Base-by-base conservation (phyloP, 192 early-diverging fungal genomes). In the Mortierella alpina region DNA sequence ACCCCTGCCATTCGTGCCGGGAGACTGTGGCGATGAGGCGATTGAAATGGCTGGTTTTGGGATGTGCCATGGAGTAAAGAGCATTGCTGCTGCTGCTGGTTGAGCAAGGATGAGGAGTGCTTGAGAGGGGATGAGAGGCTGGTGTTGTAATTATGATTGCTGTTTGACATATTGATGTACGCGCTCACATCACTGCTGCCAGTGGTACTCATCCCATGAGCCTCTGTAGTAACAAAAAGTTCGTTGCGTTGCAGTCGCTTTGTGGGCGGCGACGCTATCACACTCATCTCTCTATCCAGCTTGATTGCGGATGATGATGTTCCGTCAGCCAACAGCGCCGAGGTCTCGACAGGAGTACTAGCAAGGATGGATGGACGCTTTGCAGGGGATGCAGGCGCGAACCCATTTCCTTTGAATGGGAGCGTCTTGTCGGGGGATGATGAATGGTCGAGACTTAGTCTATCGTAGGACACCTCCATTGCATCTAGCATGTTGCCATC, bases 171-270 rank as follows among this genome's bases (percentile, higher is more conserved):
- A 31, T 31, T 31, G 31, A 31, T 31, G 3, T 31, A 31, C 31
- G 31, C 31, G 31, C 31, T 31, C 31, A 31, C 31, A 17, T 39
- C 15, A 15, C 51, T 18, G 23, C 20, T 39, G 57, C 2, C 45
- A 41, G 14, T 72, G 59, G 45, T 45, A 17, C 17, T 58, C 9
- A 12, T 4, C 17, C 40, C 44, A 23, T 39, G 48, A 14, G 63
- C 40, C 63, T 75, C 73, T 6, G 74, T 70, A 2, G 61, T 20
- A 17, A 77, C 59, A 39, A 53, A 65, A 6, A 70, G 60, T 52
- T 70, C 74, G 20, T 69, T 70, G 48, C 49, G 65, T 50, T 74
- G 63, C 5, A 60, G 58, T 31, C 72, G 47, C 22, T 67, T 66
- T 56, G 46, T 10, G 7, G 52, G 11, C 17, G 40, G 31, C 11